These are phyloP conservation scores for Lipomyces yamanashiensis DNA, from an alignment of 805 yeast genomes.

Conservation along the genomic window DNA sequence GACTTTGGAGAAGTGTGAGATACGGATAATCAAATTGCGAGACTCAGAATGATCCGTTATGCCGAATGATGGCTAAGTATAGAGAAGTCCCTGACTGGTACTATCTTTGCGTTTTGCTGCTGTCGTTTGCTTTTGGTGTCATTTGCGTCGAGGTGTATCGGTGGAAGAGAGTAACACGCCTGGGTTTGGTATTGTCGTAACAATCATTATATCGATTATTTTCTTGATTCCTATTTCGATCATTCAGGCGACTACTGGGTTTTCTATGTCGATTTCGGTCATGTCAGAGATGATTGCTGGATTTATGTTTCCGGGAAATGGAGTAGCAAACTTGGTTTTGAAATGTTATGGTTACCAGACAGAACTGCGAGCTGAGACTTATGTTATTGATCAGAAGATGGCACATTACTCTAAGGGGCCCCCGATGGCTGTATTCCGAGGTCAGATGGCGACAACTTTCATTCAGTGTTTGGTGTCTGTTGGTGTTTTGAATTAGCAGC, in stretches of 20 bases:
- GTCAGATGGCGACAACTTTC: slow-evolving; percentile 53
- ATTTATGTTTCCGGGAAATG: slow-evolving; percentile 63
- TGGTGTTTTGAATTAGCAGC: slow-evolving; percentile 51
- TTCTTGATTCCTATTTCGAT: slow-evolving; percentile 67
- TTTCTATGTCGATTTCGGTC: slow-evolving; percentile 62
- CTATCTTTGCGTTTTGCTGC: slow-evolving; percentile 53
- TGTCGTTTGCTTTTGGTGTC: slow-evolving; percentile 54
- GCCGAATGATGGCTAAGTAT: slow-evolving; percentile 61
- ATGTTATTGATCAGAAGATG: slow-evolving; percentile 60
- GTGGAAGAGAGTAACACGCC: slow-evolving; percentile 57
- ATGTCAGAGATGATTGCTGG: slow-evolving; percentile 68
- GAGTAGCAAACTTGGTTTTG: slow-evolving; percentile 67
- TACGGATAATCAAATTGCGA: slow-evolving; percentile 10
- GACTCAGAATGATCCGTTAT: slow-evolving; percentile 54
- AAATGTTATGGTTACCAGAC: slow-evolving; percentile 65
- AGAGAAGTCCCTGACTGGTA: slow-evolving; percentile 69
- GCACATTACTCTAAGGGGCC: slow-evolving; percentile 70
- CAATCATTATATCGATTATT: slow-evolving; percentile 56
- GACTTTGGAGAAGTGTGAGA: slow-evolving; percentile 37
- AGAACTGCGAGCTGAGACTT: slow-evolving; percentile 58
- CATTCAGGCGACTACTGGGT: slow-evolving; percentile 66
- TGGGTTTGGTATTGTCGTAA: slow-evolving; percentile 64
- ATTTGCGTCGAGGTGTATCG: slow-evolving; percentile 50
- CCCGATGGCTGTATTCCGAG: slow-evolving; percentile 63
- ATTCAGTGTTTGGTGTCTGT: slow-evolving; percentile 54